Conservation (phyloP, 495 filamentous ascomycete genomes). For the Talaromyces adpressus region DNA sequence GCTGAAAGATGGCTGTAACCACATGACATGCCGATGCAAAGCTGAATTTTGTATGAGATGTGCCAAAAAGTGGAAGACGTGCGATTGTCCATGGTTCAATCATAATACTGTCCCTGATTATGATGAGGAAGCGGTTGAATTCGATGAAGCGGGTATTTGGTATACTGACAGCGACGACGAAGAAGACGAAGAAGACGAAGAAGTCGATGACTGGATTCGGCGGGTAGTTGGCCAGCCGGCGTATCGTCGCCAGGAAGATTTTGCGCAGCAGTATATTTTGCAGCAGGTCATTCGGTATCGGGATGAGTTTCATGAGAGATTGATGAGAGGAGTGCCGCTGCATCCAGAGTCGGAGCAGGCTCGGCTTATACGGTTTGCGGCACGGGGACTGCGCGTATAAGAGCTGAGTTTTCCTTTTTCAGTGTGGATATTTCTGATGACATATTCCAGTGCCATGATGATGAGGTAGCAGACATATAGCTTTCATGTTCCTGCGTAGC, state of each 20-base stretch:
- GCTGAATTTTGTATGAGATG: constrained; percentile 83
- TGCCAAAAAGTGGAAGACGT: constrained; percentile 71
- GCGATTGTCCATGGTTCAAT: constrained; percentile 75
- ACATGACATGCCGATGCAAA: constrained; percentile 77
- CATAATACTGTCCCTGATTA: constrained; percentile 42
- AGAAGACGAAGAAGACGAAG: not conserved
- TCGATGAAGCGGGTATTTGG: not conserved
- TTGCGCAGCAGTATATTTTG: not conserved
- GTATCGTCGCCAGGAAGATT: not conserved
- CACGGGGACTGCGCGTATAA: not conserved
- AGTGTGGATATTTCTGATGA: not conserved
- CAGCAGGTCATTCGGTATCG: not conserved
- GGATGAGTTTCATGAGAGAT: not conserved
- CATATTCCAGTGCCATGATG: not conserved
- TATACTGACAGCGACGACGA: not conserved
- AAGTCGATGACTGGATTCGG: not conserved
- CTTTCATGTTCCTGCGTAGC: not conserved
- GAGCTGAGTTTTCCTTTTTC: not conserved
- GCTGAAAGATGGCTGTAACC: constrained; percentile 73
- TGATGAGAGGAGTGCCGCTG: not conserved
- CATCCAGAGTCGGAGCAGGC: not conserved
- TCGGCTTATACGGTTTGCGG: not conserved
- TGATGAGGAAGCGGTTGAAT: constrained; percentile 10
- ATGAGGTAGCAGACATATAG: not conserved
- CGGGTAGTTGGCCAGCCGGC: not conserved